These are phyloP conservation scores for Puccinia polysora DNA, from an alignment of 1,284 basidiomycete genomes.

Conservation along the genomic window DNA sequence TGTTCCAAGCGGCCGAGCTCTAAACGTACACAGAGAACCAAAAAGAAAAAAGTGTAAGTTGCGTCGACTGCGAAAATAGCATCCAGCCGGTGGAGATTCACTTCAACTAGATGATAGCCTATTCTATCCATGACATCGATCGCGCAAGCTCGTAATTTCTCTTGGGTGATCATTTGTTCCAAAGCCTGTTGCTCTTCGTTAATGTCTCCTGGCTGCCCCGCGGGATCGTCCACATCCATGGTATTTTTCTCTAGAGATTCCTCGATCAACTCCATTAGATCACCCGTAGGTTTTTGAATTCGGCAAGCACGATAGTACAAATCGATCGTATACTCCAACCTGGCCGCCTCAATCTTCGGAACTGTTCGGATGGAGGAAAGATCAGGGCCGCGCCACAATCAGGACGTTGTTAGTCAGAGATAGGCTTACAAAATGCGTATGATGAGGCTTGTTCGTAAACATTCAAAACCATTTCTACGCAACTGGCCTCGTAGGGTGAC, in stretches of 20 bases:
- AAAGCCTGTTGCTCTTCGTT: constrained; percentile 16
- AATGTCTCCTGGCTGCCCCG: background rate
- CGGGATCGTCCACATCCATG: background rate
- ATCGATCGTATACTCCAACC: constrained; percentile 28
- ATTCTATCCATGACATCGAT: constrained; percentile 40
- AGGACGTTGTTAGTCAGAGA: background rate
- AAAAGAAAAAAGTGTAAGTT: no score
- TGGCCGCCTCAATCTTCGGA: constrained; percentile 21
- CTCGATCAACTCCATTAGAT: constrained; percentile 25
- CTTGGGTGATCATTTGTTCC: constrained; percentile 22
- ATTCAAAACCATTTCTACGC: constrained; percentile 25
- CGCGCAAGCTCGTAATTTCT: constrained; percentile 33
- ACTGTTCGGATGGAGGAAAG: constrained; percentile 15
- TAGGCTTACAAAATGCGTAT: constrained; percentile 39
- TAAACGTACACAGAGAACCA: background rate
- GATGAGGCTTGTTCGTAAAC: constrained; percentile 42
- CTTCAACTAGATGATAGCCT: constrained; percentile 42
- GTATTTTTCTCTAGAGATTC: constrained; percentile 20
- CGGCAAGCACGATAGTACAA: constrained; percentile 26
- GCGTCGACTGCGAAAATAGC: no score
- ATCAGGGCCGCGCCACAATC: background rate
- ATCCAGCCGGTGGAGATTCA: no score
- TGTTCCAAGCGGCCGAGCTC: constrained; percentile 41
- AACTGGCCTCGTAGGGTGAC: constrained; percentile 17
- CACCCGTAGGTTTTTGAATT: constrained; percentile 15